phyloP scores from a whole-genome alignment of 192 early-diverging fungal genomes.

The Polychytrium aggregatum region DNA sequence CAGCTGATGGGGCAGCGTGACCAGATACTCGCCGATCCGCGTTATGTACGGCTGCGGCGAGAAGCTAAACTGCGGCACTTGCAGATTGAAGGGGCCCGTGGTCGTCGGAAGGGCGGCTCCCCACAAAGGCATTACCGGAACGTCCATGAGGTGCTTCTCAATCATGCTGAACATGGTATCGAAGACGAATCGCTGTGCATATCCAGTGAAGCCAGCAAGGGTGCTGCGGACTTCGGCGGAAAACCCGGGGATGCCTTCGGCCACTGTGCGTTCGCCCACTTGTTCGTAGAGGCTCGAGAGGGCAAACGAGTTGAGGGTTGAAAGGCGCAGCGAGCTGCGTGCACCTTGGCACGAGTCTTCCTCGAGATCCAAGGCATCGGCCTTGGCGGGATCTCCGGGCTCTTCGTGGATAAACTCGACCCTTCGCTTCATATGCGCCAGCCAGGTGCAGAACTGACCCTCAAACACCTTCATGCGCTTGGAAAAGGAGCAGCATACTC shows the following conservation, averaged over 20 bases:
- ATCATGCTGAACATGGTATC: conserved; percentile 43
- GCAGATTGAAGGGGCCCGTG: conserved; percentile 10
- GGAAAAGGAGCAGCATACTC: conserved; percentile 31
- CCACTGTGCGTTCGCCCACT: too few species aligned
- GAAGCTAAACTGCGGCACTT: conserved; percentile 51
- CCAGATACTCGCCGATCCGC: conserved; percentile 51
- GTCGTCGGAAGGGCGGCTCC: conserved; percentile 7
- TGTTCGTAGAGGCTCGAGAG: too few species aligned
- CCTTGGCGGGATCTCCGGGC: too few species aligned
- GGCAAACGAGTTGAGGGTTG: conserved; percentile 48
- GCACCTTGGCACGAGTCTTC: too few species aligned
- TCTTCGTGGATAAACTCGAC: too few species aligned
- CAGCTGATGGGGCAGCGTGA: conserved; percentile 58
- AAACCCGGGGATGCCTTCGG: too few species aligned
- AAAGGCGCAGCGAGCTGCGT: too few species aligned
- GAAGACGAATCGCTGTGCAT: conserved; percentile 44
- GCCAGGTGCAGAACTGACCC: not conserved
- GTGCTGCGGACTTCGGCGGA: too few species aligned
- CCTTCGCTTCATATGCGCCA: too few species aligned
- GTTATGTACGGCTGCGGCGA: conserved; percentile 59
- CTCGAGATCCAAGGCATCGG: too few species aligned
- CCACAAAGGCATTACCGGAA: conserved; percentile 36
- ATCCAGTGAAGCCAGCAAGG: conserved; percentile 23
- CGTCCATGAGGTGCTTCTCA: conserved; percentile 25
- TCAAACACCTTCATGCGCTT: conserved; percentile 31